Percentiles rank a stretch among this genome's conserved stretches.
Evolutionary conservation across 306 rosid genomes (phyloP).

Genomic region (Dalbergia cochinchinensis): DNA sequence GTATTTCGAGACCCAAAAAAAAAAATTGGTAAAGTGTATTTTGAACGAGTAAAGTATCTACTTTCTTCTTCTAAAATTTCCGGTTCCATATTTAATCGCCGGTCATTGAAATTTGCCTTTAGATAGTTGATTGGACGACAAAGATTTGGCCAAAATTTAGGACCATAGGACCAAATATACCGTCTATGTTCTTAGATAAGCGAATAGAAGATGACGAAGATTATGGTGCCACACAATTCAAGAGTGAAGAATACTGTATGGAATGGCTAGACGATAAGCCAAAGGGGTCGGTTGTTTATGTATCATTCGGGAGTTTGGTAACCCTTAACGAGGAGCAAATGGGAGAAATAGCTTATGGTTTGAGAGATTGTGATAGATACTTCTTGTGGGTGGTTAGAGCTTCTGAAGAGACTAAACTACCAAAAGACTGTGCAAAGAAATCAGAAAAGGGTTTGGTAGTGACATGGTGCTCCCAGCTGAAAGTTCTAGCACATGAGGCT

Average conservation of each 20-base stretch:
- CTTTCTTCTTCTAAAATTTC: too few species aligned
- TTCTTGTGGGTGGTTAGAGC: constrained; percentile 14
- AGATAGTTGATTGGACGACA: constrained; percentile 47
- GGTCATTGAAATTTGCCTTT: too few species aligned
- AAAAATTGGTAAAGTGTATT: too few species aligned
- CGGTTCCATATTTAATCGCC: too few species aligned
- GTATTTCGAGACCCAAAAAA: too few species aligned
- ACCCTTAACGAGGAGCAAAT: constrained; percentile 39
- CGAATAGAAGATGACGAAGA: constrained; percentile 45
- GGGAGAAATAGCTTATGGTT: constrained; percentile 46
- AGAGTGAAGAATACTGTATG: constrained; percentile 43
- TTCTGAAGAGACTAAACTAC: not conserved
- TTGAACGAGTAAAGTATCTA: too few species aligned
- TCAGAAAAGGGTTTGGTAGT: constrained; percentile 1
- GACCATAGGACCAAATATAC: constrained; percentile 56
- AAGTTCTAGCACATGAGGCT: not conserved
- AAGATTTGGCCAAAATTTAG: constrained; percentile 51
- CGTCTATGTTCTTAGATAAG: constrained; percentile 54
- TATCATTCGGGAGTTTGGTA: constrained; percentile 46
- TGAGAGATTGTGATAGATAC: constrained; percentile 11
- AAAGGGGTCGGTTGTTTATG: constrained; percentile 46
- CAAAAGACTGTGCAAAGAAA: not conserved
- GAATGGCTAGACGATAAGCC: constrained; percentile 51
- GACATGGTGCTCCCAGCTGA: not conserved
- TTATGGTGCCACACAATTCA: constrained; percentile 42